These are phyloP conservation scores for Leccinum pachyderme DNA, from an alignment of 1,284 basidiomycete genomes.

Conservation along the genomic window DNA sequence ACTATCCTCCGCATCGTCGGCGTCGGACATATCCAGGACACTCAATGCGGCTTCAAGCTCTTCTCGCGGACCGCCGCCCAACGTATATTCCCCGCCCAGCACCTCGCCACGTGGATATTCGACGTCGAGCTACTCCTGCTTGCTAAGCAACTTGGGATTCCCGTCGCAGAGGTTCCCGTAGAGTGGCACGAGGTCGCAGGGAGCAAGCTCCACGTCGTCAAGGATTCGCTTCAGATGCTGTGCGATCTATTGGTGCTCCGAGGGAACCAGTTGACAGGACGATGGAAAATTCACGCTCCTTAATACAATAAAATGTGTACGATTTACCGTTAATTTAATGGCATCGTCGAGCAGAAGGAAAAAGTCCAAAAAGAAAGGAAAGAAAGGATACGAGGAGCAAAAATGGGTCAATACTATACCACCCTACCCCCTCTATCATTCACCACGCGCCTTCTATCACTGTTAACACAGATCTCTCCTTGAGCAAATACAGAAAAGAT, in stretches of 20 bases:
- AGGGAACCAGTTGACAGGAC: slow-evolving; percentile 76
- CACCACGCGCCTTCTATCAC: slow-evolving; percentile 23
- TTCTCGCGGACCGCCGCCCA: slow-evolving; percentile 80
- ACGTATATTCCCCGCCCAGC: slow-evolving; percentile 80
- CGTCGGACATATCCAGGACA: slow-evolving; percentile 86
- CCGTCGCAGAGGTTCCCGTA: slow-evolving; percentile 83
- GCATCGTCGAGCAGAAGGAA: slow-evolving; percentile 3
- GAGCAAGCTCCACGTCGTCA: slow-evolving; percentile 85
- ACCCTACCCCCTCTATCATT: slow-evolving; percentile 12
- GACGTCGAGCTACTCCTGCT: slow-evolving; percentile 94
- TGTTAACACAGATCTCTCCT: slow-evolving; percentile 22
- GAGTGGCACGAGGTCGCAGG: slow-evolving; percentile 92
- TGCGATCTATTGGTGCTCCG: slow-evolving; percentile 82
- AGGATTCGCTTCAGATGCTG: slow-evolving; percentile 86
- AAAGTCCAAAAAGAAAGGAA: slow-evolving; percentile 18
- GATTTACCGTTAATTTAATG: slow-evolving; percentile 31
- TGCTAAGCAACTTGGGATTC: slow-evolving; percentile 71
- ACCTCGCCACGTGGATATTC: slow-evolving; percentile 89
- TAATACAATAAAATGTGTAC: slow-evolving; percentile 20
- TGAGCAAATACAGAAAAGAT: slow-evolving; percentile 31
- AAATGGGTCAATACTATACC: slow-evolving; percentile 4
- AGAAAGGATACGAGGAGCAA: not conserved
- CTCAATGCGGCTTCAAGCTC: slow-evolving; percentile 96
- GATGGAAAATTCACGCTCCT: slow-evolving; percentile 47
- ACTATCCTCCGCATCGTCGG: slow-evolving; percentile 80